Conservation (phyloP, 2,329 filamentous ascomycete genomes). For the Hypoxylon sp. region DNA sequence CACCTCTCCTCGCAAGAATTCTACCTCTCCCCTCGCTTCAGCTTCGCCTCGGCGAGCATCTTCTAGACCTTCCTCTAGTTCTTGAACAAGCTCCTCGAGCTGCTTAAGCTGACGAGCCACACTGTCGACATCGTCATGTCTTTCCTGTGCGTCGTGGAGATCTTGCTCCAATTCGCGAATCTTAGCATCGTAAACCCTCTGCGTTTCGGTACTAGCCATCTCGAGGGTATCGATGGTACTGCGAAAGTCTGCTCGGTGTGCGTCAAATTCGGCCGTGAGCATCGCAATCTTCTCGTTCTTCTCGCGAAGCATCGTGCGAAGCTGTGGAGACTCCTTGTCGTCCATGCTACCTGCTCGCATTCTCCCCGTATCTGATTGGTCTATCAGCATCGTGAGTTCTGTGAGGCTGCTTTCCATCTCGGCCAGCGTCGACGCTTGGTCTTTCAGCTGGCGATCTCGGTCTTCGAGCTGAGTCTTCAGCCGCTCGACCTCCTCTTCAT, state of each 20-base stretch:
- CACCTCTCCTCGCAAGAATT: conserved; percentile 93
- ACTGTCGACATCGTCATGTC: conserved; percentile 87
- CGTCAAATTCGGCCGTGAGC: conserved; percentile 93
- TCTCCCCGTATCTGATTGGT: conserved; percentile 57
- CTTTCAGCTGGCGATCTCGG: conserved; percentile 84
- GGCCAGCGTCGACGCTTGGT: conserved; percentile 80
- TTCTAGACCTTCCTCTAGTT: conserved; percentile 95
- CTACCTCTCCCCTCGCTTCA: conserved; percentile 93
- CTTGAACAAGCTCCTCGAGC: conserved; percentile 93
- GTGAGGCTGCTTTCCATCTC: conserved; percentile 78
- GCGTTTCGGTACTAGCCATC: conserved; percentile 92
- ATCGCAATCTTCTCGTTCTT: conserved; percentile 97
- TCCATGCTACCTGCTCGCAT: conserved; percentile 60
- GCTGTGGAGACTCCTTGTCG: conserved; percentile 76
- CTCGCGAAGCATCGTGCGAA: conserved; percentile 85
- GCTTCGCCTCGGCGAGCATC: conserved; percentile 93
- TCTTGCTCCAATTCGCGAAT: conserved; percentile 87
- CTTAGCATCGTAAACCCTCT: conserved; percentile 93
- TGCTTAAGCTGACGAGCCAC: conserved; percentile 93
- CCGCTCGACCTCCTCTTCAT: conserved; percentile 77
- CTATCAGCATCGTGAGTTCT: conserved; percentile 70
- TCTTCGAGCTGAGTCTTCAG: conserved; percentile 80
- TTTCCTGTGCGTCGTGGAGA: conserved; percentile 80
- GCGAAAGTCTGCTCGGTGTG: conserved; percentile 92
- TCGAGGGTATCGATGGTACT: conserved; percentile 97